Base-by-base conservation (phyloP, 2,329 filamentous ascomycete genomes). In the Teratosphaeria viscida region DNA sequence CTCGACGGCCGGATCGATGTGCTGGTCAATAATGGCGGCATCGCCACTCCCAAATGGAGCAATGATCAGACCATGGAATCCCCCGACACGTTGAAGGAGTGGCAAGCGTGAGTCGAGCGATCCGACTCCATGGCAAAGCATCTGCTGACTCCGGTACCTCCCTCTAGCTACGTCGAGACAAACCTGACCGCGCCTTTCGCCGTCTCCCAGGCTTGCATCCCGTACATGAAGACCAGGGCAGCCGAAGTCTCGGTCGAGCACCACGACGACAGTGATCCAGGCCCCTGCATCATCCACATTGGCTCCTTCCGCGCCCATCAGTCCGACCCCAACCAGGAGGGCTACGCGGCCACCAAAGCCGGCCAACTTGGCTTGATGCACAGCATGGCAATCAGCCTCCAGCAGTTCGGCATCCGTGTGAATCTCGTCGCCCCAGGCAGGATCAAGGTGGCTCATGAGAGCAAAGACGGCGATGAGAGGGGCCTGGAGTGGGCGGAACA, bases 351-450 rank as follows among this genome's bases (percentile, higher is more conserved):
- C 0, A 75, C 74, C 0, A 81, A 81, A 66, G 77, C 78, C 1
- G 78, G 79, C 0, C 67, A 77, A 47, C 63, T 80, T 10, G 78
- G 79, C 0, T 64, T 81, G 26, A 78, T 76, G 62, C 78, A 79
- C 63, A 76, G 74, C 26, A 77, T 80, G 76, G 76, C 77, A 12
- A 71, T 78, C n/a, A 76, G 74, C 39, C 65, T 79, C 19, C 70
- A 71, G 5, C 62, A 60, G 3, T 73, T 74, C 53, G 69, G 70
- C 0, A 73, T 81, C 52, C 70, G 77, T 1, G 76, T 78, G 27
- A 81, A 79, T 57, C 71, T 77, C 0, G 74, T 81, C 8, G 68
- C 79, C n/a, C 79, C 78, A 0, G 78, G 79, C 1, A 79, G 78
- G 71, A 78, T 81, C 57, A 75, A 80, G 62, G 78, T 79, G 2